Evolutionary conservation across 495 filamentous ascomycete species (phyloP).

Genomic region (Jackrogersella minutella): DNA sequence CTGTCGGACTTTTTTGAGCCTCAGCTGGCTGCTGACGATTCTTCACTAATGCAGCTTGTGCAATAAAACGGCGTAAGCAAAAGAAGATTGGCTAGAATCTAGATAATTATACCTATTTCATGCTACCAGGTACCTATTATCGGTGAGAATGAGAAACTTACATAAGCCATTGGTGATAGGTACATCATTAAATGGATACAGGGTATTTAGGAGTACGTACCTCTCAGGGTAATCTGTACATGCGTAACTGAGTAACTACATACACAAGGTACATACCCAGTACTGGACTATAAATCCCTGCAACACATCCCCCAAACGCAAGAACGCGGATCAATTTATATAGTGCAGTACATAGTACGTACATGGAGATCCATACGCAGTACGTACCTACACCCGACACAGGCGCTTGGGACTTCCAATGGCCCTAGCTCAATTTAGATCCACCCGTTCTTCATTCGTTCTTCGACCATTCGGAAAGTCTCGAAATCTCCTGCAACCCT

Average conservation of each 20-base stretch:
- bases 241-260: not conserved
- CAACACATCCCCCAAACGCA: conserved; percentile 40
- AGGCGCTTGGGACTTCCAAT: conserved; percentile 30
- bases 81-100: too few relatives aligned
- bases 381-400: conserved; percentile 36
- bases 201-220: not conserved
- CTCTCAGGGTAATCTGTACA: not conserved
- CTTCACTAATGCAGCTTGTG: not conserved
- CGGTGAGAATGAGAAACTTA: not conserved
- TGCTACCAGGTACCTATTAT: not conserved
- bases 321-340: conserved; percentile 27
- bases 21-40: not conserved
- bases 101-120: not conserved
- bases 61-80: not conserved
- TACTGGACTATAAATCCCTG: conserved; percentile 26
- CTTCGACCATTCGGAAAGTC: not conserved
- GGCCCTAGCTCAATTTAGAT: conserved; percentile 15
- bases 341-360: conserved; percentile 21
- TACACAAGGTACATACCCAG: not conserved
- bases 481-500: too few relatives aligned
- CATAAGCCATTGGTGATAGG: not conserved
- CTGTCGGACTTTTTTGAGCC: not conserved
- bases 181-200: not conserved
- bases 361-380: too few relatives aligned
- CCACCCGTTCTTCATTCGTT: conserved; percentile 19